phyloP scores from a whole-genome alignment of 164 flowering plant genomes.

The Magnolia officinalis region DNA sequence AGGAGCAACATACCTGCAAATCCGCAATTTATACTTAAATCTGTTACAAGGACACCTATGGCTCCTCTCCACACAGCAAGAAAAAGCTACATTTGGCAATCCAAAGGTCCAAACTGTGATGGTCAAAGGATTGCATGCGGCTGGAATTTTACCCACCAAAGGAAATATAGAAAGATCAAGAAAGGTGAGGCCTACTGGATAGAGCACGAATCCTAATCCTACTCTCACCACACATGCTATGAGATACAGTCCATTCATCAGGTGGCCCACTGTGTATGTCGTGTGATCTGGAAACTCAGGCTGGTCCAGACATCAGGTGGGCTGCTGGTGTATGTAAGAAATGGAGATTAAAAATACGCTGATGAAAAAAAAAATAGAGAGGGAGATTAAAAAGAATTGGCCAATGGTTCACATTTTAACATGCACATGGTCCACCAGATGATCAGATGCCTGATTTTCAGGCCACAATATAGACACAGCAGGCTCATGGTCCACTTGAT shows the following conservation, averaged over 20 bases:
- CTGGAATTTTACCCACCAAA: not conserved
- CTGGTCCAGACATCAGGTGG: not conserved
- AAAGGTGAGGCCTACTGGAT: too few relatives aligned
- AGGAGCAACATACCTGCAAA: conserved; percentile 80
- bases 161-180: too few relatives aligned
- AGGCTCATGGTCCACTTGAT: too few relatives aligned
- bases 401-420: not conserved
- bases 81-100: not conserved
- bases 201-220: too few relatives aligned
- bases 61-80: not conserved
- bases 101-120: not conserved
- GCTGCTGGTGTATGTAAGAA: not conserved
- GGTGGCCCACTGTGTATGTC: not conserved
- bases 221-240: not conserved
- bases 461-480: too few relatives aligned
- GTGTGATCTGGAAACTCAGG: not conserved
- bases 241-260: not conserved
- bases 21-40: not conserved
- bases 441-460: too few relatives aligned
- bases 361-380: not conserved
- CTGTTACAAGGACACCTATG: not conserved
- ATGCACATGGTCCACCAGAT: not conserved
- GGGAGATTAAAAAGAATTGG: not conserved
- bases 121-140: not conserved
- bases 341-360: not conserved